These are phyloP conservation scores for Euphorbia tirucalli DNA, from an alignment of 345 rosid species.

Conservation along the genomic window DNA sequence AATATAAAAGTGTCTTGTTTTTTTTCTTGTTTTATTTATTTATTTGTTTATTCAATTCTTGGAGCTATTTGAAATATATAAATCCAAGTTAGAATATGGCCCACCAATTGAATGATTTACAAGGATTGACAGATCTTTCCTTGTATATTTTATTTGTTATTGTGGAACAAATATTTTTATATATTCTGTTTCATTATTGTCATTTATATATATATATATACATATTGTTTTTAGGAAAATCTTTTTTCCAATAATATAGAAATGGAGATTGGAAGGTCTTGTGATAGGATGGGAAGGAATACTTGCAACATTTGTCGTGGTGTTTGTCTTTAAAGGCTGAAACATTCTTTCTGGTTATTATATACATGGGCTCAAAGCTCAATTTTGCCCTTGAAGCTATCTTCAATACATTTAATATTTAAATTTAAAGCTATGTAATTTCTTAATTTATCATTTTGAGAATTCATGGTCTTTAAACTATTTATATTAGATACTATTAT, in stretches of 20 bases:
- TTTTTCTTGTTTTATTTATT: neutral
- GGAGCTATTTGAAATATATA: conserved; percentile 20
- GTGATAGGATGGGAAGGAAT: conserved; percentile 29
- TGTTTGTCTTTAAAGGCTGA: conserved; percentile 52
- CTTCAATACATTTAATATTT: too few species aligned
- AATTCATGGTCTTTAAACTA: too few species aligned
- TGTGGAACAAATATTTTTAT: neutral
- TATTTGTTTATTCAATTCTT: neutral
- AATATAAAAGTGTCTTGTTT: neutral
- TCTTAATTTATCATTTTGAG: too few species aligned
- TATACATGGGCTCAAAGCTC: too few species aligned
- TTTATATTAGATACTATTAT: too few species aligned
- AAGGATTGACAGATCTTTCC: conserved; percentile 15
- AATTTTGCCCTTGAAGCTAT: too few species aligned
- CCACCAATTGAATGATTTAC: conserved; percentile 40
- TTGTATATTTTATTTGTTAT: conserved; percentile 6
- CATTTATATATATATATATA: too few species aligned
- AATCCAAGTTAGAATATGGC: conserved; percentile 31
- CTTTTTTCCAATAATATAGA: too few species aligned
- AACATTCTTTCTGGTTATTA: conserved; percentile 46
- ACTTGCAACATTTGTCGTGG: conserved; percentile 48
- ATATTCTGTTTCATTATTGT: conserved; percentile 12
- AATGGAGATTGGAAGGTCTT: conserved; percentile 34
- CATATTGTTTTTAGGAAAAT: too few species aligned
- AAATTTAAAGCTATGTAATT: too few species aligned